Conservation (phyloP, 2,329 filamentous ascomycete species). For the Alternaria novae-zelandiae region DNA sequence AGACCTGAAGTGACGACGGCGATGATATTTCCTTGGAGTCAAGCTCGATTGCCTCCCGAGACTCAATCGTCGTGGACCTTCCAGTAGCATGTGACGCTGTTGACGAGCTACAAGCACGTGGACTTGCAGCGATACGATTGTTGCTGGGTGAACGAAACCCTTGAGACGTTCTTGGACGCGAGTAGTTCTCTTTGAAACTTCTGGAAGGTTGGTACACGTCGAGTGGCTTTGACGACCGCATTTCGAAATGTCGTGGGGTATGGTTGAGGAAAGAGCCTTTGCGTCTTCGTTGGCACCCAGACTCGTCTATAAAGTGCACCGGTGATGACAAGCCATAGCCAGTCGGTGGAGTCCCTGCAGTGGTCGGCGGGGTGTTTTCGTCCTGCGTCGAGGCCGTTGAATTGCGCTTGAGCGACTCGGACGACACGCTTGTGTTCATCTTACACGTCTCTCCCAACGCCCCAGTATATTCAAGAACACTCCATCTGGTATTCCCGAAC, state of each 20-base stretch:
- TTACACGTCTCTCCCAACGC: slow-evolving; percentile 21
- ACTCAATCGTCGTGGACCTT: slow-evolving; percentile 13
- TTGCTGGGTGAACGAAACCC: slow-evolving; percentile 12
- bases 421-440: slow-evolving; percentile 24
- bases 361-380: slow-evolving; percentile 21
- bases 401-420: slow-evolving; percentile 26
- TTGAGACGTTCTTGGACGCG: slow-evolving; percentile 24
- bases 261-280: slow-evolving; percentile 45
- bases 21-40: slow-evolving; percentile 21
- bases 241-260: slow-evolving; percentile 40
- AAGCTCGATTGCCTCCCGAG: slow-evolving; percentile 21
- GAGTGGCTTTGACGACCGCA: slow-evolving; percentile 21
- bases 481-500: slow-evolving; percentile 44
- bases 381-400: slow-evolving; percentile 25
- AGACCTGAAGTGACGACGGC: slow-evolving; percentile 15
- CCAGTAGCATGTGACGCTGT: slow-evolving; percentile 11
- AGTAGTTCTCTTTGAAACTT: slow-evolving; percentile 28
- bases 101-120: slow-evolving; percentile 17
- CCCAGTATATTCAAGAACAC: slow-evolving; percentile 42
- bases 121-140: background rate
- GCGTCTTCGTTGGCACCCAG: slow-evolving; percentile 29
- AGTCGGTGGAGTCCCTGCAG: slow-evolving; percentile 19
- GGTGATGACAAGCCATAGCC: slow-evolving; percentile 15
- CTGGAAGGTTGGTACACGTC: slow-evolving; percentile 25
- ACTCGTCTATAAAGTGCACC: slow-evolving; percentile 28